These are phyloP conservation scores for Sordariomycetes sp. DNA, from an alignment of 2,329 filamentous ascomycete genomes.

Conservation along the genomic window DNA sequence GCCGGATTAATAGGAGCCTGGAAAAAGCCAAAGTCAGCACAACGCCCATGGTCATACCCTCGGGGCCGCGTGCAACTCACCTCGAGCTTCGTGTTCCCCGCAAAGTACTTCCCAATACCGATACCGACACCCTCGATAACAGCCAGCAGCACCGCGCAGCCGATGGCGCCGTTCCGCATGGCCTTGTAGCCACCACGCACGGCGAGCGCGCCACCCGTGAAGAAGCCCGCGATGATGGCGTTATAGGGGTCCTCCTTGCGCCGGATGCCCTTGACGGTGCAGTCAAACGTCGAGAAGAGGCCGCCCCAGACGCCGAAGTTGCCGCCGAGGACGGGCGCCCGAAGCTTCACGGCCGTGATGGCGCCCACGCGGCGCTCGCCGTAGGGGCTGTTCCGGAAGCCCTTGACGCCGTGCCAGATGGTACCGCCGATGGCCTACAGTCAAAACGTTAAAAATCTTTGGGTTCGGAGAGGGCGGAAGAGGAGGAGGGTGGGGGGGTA, in stretches of 20 bases:
- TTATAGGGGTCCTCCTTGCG: conserved; percentile 99
- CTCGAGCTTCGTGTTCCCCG: conserved; percentile 75
- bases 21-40: conserved; percentile 6
- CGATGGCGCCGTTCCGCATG: conserved; percentile 89
- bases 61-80: conserved; percentile 23
- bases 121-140: conserved; percentile 98
- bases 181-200: conserved; percentile 86
- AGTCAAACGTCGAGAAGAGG: conserved; percentile 91
- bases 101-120: conserved; percentile 88
- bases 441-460: background rate
- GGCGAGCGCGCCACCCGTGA: conserved; percentile 85
- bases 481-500: background rate
- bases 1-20: conserved; percentile 15
- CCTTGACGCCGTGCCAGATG: conserved; percentile 96
- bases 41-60: background rate
- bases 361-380: conserved; percentile 93
- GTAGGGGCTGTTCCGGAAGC: conserved; percentile 77
- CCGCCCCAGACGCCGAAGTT: conserved; percentile 99
- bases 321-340: conserved; percentile 87
- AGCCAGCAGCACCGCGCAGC: conserved; percentile 83
- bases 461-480: background rate
- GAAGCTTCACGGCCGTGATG: conserved; percentile 93
- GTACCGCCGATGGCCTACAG: conserved; percentile 59
- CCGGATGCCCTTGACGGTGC: conserved; percentile 82
- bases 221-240: conserved; percentile 93